Evolutionary conservation across 805 yeast species (phyloP).

Genomic region (Ogataea nonfermentans): DNA sequence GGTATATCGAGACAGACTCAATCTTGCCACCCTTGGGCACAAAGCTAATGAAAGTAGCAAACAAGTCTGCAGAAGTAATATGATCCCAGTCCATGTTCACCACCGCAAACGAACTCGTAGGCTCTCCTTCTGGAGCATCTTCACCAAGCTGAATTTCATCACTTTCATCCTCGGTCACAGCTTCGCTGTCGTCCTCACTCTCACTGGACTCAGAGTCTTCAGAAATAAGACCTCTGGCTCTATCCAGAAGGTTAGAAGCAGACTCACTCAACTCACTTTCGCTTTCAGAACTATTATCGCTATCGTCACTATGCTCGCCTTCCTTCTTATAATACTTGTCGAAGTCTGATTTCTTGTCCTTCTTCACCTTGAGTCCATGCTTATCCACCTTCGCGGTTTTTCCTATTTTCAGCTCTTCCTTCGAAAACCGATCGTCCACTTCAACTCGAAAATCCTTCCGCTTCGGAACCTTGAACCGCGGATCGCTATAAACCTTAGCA

Average conservation of each 20-base stretch:
- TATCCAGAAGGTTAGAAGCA: conserved; percentile 19
- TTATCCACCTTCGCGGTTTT: conserved; percentile 73
- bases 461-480: conserved; percentile 77
- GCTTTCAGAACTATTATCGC: conserved; percentile 43
- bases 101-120: conserved; percentile 77
- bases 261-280: conserved; percentile 38
- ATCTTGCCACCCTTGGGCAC: conserved; percentile 75
- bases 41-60: conserved; percentile 86
- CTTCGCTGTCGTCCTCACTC: conserved; percentile 23
- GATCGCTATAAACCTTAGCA: conserved; percentile 76
- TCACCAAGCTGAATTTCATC: conserved; percentile 53
- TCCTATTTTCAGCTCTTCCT: conserved; percentile 58
- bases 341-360: conserved; percentile 47
- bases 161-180: conserved; percentile 43
- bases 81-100: conserved; percentile 98
- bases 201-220: conserved; percentile 40
- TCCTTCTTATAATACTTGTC: conserved; percentile 59
- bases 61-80: conserved; percentile 77
- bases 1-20: conserved; percentile 66
- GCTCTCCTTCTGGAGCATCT: conserved; percentile 75
- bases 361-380: conserved; percentile 73
- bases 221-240: conserved; percentile 62
- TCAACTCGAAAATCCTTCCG: conserved; percentile 68
- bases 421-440: conserved; percentile 80
- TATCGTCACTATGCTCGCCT: conserved; percentile 36